Evolutionary conservation across 2,329 filamentous ascomycete genomes (phyloP).

Genomic region (Annulohypoxylon truncatum): DNA sequence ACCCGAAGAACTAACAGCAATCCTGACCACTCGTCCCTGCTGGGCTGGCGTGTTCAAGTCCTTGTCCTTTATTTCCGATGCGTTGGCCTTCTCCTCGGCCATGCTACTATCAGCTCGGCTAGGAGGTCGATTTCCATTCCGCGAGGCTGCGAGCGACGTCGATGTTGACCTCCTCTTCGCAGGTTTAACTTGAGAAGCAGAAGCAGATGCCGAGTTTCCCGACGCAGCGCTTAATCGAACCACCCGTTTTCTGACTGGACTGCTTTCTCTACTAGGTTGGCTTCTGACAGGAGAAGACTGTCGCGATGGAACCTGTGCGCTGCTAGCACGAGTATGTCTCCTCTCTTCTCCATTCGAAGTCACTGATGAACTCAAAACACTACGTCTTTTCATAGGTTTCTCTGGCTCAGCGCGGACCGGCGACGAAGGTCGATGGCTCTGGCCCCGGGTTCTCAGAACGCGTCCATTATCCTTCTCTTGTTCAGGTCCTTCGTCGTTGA

Average conservation of each 20-base stretch:
- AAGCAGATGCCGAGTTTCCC: constrained; percentile 40
- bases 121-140: constrained; percentile 53
- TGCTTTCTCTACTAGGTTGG: constrained; percentile 57
- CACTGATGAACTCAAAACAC: constrained; percentile 59
- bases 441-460: constrained; percentile 58
- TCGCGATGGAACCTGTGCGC: constrained; percentile 58
- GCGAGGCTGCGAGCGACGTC: constrained; percentile 59
- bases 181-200: constrained; percentile 46
- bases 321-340: constrained; percentile 61
- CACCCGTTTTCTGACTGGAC: constrained; percentile 67
- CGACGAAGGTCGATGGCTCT: constrained; percentile 57
- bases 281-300: constrained; percentile 59
- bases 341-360: constrained; percentile 58
- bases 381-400: constrained; percentile 58
- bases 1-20: constrained; percentile 64
- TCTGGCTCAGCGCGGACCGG: constrained; percentile 49
- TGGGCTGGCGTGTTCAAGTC: constrained; percentile 67
- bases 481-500: constrained; percentile 71
- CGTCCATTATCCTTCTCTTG: constrained; percentile 54
- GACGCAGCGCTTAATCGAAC: constrained; percentile 67
- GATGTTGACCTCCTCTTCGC: constrained; percentile 63
- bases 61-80: constrained; percentile 48
- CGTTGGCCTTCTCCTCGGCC: constrained; percentile 54
- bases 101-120: constrained; percentile 56
- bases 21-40: constrained; percentile 65